These are phyloP conservation scores for Chionographis japonica DNA, from an alignment of 106 monocot species.

Conservation along the genomic window DNA sequence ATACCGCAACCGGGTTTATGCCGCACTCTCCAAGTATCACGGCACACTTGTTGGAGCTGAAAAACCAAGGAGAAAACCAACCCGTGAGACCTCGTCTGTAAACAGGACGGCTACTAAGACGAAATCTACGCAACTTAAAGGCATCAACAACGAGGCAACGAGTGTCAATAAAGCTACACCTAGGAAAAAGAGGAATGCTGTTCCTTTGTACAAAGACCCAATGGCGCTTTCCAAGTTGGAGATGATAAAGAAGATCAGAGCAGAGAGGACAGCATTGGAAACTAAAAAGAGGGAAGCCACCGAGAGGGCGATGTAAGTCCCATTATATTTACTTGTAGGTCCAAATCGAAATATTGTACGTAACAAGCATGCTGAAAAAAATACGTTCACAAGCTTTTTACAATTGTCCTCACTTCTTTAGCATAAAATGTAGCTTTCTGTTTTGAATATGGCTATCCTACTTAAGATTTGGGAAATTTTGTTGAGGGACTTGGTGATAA, in stretches of 20 bases:
- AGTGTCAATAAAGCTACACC: conserved; percentile 22
- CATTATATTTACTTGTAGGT: not conserved
- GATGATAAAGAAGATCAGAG: conserved; percentile 88
- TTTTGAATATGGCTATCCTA: too few species aligned
- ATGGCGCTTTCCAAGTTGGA: conserved; percentile 78
- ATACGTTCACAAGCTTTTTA: not conserved
- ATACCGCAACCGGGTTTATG: conserved; percentile 75
- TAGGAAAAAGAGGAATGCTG: conserved; percentile 39
- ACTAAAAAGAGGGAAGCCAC: conserved; percentile 63
- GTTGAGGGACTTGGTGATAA: too few species aligned
- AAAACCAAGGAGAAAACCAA: conserved; percentile 39
- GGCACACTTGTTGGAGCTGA: conserved; percentile 46
- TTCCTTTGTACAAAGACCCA: conserved; percentile 76
- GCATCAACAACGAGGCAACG: conserved; percentile 18
- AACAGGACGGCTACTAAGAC: conserved; percentile 22
- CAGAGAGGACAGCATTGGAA: conserved; percentile 57
- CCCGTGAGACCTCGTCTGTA: conserved; percentile 22
- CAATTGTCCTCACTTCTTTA: too few species aligned
- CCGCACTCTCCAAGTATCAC: conserved; percentile 71
- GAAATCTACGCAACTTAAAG: conserved; percentile 22
- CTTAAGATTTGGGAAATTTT: too few species aligned
- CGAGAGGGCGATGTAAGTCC: conserved; percentile 72
- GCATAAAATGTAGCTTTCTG: too few species aligned
- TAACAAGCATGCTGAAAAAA: too few species aligned
- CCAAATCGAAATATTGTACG: too few species aligned